phyloP scores from a whole-genome alignment of 148 eudicot species.

The Fagopyrum homotropicum region DNA sequence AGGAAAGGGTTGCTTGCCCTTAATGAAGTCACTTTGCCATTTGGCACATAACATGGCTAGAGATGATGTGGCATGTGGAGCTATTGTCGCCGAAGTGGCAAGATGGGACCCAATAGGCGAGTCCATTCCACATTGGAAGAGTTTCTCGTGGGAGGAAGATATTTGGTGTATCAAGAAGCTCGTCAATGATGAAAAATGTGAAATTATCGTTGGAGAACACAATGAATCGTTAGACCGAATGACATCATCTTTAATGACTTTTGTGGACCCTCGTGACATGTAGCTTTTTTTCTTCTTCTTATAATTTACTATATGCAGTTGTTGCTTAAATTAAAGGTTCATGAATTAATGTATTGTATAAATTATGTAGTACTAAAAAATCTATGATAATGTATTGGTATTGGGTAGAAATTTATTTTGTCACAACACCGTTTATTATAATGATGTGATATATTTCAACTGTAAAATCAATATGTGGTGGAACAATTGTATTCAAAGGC shows the following conservation, averaged over 20 bases:
- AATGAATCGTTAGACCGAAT: background rate
- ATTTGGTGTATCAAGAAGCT: conserved; percentile 78
- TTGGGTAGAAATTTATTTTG: background rate
- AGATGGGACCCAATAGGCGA: conserved; percentile 48
- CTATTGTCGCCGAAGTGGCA: conserved; percentile 81
- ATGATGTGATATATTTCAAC: too few species aligned
- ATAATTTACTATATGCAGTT: background rate
- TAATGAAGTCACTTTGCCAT: conserved; percentile 69
- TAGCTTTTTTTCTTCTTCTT: background rate
- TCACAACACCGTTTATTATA: background rate
- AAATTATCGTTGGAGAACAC: background rate
- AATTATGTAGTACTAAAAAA: too few species aligned
- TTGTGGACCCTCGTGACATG: conserved; percentile 10
- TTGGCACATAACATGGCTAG: conserved; percentile 74
- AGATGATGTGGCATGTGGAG: conserved; percentile 47
- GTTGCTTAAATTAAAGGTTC: background rate
- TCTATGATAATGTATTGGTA: background rate
- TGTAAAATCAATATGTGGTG: too few species aligned
- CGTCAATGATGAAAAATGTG: background rate
- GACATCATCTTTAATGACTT: background rate
- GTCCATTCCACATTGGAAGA: conserved; percentile 77
- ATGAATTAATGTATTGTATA: background rate
- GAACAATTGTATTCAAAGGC: too few species aligned
- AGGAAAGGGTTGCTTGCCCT: conserved; percentile 46
- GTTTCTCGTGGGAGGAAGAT: conserved; percentile 72